Base-by-base conservation (phyloP, 2,329 filamentous ascomycete genomes). In the Ophiostoma sp. region DNA sequence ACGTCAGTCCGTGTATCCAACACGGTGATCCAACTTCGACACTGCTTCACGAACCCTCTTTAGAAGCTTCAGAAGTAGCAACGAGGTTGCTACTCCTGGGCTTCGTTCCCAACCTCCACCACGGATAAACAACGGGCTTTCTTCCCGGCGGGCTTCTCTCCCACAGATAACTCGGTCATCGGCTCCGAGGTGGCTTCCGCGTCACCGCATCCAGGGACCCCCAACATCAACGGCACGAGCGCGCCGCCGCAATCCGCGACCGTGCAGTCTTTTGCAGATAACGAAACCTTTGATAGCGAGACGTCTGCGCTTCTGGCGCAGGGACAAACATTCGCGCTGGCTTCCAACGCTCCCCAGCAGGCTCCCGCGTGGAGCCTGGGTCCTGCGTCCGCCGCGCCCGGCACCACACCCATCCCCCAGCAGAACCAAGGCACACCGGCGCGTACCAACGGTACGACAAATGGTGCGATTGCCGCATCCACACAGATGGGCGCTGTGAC, bases 311-410 rank as follows among this genome's bases (percentile, higher is more conserved):
- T 70, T 31, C 45, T 76, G 59, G 22, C 59, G 71, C 66, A 73
- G 69, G 75, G 72, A 59, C 75, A 72, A 69, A 50, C 75, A 19
- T 75, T 74, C 76, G 70, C 74, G 19, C 75, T 77, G 76, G 76
- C 76, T 76, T 76, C 76, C 42, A 74, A 75, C 36, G 70, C 73
- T 52, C 74, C 75, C 59, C 36, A 72, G 31, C 76, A 77, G 72
- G 57, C 76, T 52, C 74, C 76, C 22, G 72, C 72, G 31, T 77
- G 76, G 76, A 75, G 72, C 45, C 66, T 77, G 69, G 76, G 74
- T 36, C 72, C 73, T 7, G 75, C 64, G 12, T 66, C 74, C 11
- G 45, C 69, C n/a, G 72, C 71, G 22, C 33, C 72, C 12, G 72
- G 64, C 3, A 33, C 71, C 36, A 57, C 75, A 7, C 42, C 75